phyloP scores from a whole-genome alignment of 176 grass and related monocot species.

The Saccharum spontaneum region DNA sequence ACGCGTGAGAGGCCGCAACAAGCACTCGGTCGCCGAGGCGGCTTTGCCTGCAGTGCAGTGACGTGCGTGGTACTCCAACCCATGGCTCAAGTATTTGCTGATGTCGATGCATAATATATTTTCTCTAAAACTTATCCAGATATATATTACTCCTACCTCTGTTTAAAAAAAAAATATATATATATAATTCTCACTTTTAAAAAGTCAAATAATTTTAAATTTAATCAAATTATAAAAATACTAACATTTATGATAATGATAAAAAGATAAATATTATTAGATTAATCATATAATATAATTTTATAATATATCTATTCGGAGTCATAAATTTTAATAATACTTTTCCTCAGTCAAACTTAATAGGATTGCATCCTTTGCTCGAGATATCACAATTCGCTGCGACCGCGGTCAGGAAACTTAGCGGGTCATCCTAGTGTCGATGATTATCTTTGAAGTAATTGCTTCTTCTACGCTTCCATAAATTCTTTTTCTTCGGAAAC shows the following conservation, averaged over 20 bases:
- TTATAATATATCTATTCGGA: not conserved
- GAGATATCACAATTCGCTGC: not conserved
- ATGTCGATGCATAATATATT: not conserved
- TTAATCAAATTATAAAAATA: not conserved
- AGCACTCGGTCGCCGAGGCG: not conserved
- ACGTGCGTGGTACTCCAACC: not conserved
- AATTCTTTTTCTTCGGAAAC: not conserved
- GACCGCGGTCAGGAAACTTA: not conserved
- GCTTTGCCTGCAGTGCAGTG: not conserved
- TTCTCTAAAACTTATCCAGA: not conserved
- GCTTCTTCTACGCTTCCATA: not conserved
- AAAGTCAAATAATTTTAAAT: not conserved
- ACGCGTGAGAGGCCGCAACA: not conserved
- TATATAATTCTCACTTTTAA: not conserved
- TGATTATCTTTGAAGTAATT: not conserved
- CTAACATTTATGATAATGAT: not conserved
- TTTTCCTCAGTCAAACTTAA: not conserved
- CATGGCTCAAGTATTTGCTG: not conserved
- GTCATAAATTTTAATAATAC: not conserved
- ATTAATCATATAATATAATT: too few relatives aligned
- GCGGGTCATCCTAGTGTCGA: not conserved
- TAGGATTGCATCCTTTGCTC: too few relatives aligned
- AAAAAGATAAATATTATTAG: not conserved
- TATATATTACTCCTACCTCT: too few relatives aligned
- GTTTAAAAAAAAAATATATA: too few relatives aligned